Evolutionary conservation across 192 early-diverging fungal species (phyloP).

Genomic region (Phycomyces nitens): DNA sequence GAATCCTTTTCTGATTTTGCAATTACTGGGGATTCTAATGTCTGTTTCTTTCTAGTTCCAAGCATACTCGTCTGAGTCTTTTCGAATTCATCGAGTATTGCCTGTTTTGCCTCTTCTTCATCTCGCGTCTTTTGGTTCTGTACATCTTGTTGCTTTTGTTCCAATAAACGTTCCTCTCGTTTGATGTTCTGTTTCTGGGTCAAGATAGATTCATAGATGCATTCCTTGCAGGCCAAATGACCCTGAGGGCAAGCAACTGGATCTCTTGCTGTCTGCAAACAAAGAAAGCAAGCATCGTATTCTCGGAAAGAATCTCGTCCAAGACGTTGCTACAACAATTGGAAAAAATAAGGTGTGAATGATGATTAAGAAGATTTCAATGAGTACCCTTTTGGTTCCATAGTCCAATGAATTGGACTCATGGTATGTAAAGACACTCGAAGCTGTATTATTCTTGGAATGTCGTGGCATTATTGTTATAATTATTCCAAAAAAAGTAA

Average conservation of each 20-base stretch:
- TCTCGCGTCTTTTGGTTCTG: conserved; percentile 35
- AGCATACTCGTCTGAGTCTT: conserved; percentile 59
- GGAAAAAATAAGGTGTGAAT: no score
- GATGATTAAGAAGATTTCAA: no score
- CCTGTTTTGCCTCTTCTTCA: conserved; percentile 45
- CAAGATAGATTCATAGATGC: conserved; percentile 78
- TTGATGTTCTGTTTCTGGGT: conserved; percentile 80
- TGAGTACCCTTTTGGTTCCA: conserved; percentile 84
- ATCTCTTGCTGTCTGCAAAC: conserved; percentile 70
- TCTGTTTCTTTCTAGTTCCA: conserved; percentile 12
- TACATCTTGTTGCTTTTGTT: conserved; percentile 43
- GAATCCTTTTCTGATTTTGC: background rate
- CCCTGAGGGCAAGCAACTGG: conserved; percentile 70
- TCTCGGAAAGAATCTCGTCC: conserved; percentile 79
- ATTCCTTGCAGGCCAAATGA: conserved; percentile 89
- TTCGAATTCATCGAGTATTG: conserved; percentile 59
- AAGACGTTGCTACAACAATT: conserved; percentile 69
- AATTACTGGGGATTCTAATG: background rate
- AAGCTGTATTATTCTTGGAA: conserved; percentile 91
- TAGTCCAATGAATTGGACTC: conserved; percentile 85
- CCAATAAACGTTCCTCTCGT: conserved; percentile 47
- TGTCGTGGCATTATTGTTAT: conserved; percentile 67
- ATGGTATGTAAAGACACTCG: conserved; percentile 87
- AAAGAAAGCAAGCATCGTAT: conserved; percentile 87
- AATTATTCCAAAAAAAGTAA: no score